Conservation (phyloP, 2,329 filamentous ascomycete genomes). For the Neofusicoccum umdonicola region DNA sequence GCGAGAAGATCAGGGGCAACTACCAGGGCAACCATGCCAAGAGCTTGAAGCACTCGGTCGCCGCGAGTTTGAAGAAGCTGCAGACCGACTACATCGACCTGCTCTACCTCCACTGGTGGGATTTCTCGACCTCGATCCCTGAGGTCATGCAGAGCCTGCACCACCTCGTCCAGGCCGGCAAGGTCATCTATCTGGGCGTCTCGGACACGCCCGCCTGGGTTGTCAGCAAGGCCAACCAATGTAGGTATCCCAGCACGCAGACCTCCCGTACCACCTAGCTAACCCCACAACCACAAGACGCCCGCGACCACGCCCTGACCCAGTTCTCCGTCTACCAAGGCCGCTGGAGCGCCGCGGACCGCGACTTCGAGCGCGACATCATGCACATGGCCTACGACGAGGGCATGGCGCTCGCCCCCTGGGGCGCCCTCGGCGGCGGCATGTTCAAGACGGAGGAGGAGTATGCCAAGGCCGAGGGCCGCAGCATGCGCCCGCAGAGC, state of each 20-base stretch:
- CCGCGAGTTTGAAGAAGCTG: slow-evolving; percentile 50
- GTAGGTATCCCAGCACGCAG: not conserved
- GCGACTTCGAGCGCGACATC: slow-evolving; percentile 47
- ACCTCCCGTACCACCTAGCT: not conserved
- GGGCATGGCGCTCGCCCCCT: slow-evolving; percentile 51
- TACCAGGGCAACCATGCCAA: slow-evolving; percentile 43
- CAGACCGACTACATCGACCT: slow-evolving; percentile 67
- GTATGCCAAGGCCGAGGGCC: slow-evolving; percentile 44
- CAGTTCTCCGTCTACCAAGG: slow-evolving; percentile 43
- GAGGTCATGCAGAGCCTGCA: slow-evolving; percentile 47
- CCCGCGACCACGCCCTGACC: slow-evolving; percentile 39
- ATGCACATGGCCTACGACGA: slow-evolving; percentile 44
- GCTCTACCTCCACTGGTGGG: slow-evolving; percentile 42
- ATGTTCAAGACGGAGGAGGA: slow-evolving; percentile 45
- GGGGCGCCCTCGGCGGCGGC: slow-evolving; percentile 50
- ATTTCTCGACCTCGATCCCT: slow-evolving; percentile 41
- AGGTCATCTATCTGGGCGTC: slow-evolving; percentile 47
- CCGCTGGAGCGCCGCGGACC: slow-evolving; percentile 42
- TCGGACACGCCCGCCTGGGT: slow-evolving; percentile 45
- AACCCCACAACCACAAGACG: slow-evolving; percentile 25
- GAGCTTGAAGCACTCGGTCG: slow-evolving; percentile 37
- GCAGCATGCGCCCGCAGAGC: slow-evolving; percentile 36
- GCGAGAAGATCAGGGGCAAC: slow-evolving; percentile 31
- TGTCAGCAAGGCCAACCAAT: slow-evolving; percentile 30
- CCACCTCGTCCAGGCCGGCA: slow-evolving; percentile 39